Evolutionary conservation across 1,284 basidiomycete species (phyloP).

Genomic region (Leccinum angustisporum): DNA sequence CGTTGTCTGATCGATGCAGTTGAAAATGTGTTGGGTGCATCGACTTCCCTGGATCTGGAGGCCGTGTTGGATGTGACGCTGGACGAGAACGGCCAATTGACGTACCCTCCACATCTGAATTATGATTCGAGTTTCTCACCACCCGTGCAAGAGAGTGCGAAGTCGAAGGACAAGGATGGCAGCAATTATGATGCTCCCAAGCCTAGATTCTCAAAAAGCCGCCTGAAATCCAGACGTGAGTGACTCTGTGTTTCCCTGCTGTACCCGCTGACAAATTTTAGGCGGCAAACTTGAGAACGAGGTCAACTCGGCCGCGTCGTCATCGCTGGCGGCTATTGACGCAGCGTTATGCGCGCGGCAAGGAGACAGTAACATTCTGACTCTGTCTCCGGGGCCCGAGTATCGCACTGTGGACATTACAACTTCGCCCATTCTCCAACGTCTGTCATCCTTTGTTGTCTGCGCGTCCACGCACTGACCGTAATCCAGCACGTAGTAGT

Average conservation of each 20-base stretch:
- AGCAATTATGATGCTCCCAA: background rate
- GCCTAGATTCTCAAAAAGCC: slow-evolving; percentile 3
- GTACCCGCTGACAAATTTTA: slow-evolving; percentile 6
- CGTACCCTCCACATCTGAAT: background rate
- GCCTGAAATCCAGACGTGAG: slow-evolving; percentile 10
- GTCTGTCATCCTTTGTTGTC: slow-evolving; percentile 7
- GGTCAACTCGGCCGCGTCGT: slow-evolving; percentile 3
- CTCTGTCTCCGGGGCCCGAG: slow-evolving; percentile 1
- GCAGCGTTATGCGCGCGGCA: slow-evolving; percentile 2
- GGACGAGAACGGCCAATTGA: slow-evolving; percentile 5
- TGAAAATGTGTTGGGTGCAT: slow-evolving; percentile 8
- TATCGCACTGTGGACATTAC: slow-evolving; percentile 5
- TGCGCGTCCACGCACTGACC: slow-evolving; percentile 2
- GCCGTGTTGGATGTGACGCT: slow-evolving; percentile 10
- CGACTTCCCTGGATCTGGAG: slow-evolving; percentile 17
- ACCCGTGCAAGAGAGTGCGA: slow-evolving; percentile 3
- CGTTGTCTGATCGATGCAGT: slow-evolving; percentile 12
- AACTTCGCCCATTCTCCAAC: background rate
- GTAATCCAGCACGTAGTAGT: slow-evolving; percentile 2
- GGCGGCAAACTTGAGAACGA: background rate
- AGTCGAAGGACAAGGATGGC: background rate
- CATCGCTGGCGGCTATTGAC: slow-evolving; percentile 10
- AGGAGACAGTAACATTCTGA: slow-evolving; percentile 6
- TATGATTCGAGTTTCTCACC: slow-evolving; percentile 1
- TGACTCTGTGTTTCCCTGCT: background rate